These are phyloP conservation scores for Graphilbum sp. DNA, from an alignment of 2,329 filamentous ascomycete species.

Conservation along the genomic window DNA sequence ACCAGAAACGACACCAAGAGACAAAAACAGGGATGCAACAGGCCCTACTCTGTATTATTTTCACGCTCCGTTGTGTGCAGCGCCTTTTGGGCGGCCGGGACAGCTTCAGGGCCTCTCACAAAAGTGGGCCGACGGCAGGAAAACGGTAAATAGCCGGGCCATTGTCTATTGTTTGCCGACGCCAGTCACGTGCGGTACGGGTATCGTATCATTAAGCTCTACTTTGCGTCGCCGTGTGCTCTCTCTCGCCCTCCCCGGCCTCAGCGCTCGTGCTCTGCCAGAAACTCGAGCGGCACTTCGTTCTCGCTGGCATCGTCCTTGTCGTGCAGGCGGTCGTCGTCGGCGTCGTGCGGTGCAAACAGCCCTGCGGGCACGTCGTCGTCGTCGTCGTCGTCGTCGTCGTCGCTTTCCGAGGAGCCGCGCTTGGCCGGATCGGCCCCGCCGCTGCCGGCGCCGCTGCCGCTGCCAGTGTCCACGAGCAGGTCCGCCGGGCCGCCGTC, in stretches of 20 bases:
- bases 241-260: no score
- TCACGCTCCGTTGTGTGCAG: no score
- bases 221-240: no score
- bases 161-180: background rate
- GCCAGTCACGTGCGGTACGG: no score
- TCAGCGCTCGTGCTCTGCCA: constrained; percentile 29
- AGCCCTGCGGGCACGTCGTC: constrained; percentile 27
- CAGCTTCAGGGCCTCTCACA: background rate
- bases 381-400: constrained; percentile 26
- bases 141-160: background rate
- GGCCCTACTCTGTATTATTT: no score
- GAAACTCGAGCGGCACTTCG: constrained; percentile 34
- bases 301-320: constrained; percentile 24
- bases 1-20: no score
- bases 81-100: background rate
- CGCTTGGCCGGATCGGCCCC: background rate
- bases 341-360: constrained; percentile 16
- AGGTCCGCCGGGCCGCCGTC: background rate
- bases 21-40: no score
- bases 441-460: background rate
- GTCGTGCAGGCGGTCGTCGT: constrained; percentile 6
- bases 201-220: no score
- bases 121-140: background rate
- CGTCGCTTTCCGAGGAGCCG: constrained; percentile 14
- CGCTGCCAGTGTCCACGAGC: constrained; percentile 1